These are phyloP conservation scores for Ochetophila trinervis DNA, from an alignment of 306 rosid species.

Conservation along the genomic window DNA sequence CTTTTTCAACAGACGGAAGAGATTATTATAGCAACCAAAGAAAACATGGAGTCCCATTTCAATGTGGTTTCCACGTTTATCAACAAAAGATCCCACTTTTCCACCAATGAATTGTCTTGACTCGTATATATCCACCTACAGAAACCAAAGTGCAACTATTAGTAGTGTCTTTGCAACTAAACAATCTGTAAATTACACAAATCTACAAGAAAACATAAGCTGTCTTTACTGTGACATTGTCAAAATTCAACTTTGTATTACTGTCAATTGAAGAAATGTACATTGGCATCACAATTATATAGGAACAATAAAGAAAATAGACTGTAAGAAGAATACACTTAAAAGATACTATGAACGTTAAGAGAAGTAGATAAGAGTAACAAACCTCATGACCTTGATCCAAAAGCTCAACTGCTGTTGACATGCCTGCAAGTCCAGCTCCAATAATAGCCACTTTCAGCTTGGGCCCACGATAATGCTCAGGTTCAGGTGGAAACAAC, in stretches of 20 bases:
- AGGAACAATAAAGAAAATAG: not conserved
- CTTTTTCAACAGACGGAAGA: constrained; percentile 95
- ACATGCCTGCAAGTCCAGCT: constrained; percentile 99
- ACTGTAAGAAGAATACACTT: constrained; percentile 3
- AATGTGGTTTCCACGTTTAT: constrained; percentile 83
- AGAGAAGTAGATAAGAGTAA: constrained; percentile 8
- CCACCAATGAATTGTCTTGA: constrained; percentile 91
- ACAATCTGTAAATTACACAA: constrained; percentile 17
- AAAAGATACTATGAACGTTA: not conserved
- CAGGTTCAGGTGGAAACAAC: constrained; percentile 93
- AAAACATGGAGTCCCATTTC: constrained; percentile 99
- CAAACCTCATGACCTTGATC: constrained; percentile 98
- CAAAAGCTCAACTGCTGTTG: constrained; percentile 96
- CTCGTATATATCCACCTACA: constrained; percentile 93
- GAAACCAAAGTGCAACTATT: constrained; percentile 9
- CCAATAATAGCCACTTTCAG: constrained; percentile 95
- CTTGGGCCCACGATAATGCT: constrained; percentile 87
- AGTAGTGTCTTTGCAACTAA: constrained; percentile 8
- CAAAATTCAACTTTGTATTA: constrained; percentile 18
- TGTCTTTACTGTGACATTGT: not conserved
- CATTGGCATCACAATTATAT: no score
- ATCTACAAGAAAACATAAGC: not conserved
- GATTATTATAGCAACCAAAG: constrained; percentile 97
- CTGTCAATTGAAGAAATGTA: not conserved
- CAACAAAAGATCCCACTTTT: constrained; percentile 96